phyloP scores from a whole-genome alignment of 2,329 filamentous ascomycete species.

The Phyllosticta citrichinensis region DNA sequence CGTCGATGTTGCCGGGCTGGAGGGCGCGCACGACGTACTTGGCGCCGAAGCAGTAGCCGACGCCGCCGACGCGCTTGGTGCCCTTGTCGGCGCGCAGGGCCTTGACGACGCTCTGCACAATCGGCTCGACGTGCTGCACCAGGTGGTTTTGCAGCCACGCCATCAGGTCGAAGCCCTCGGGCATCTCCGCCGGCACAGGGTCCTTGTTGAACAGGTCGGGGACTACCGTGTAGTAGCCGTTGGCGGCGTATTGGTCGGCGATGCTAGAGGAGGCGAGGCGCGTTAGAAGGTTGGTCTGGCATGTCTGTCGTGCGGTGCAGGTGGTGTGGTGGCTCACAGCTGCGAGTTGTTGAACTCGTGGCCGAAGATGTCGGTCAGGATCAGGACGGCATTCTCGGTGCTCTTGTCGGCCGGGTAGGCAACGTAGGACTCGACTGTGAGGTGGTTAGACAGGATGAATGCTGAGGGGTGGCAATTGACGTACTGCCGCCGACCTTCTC shows the following conservation, averaged over 20 bases:
- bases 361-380: slow-evolving; percentile 50
- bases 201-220: slow-evolving; percentile 64
- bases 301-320: background rate
- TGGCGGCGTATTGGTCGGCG: slow-evolving; percentile 64
- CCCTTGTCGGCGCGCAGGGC: slow-evolving; percentile 40
- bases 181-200: slow-evolving; percentile 44
- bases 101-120: slow-evolving; percentile 38
- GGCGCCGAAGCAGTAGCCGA: slow-evolving; percentile 42
- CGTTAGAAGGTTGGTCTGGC: slow-evolving; percentile 1
- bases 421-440: slow-evolving; percentile 46
- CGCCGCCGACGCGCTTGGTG: slow-evolving; percentile 36
- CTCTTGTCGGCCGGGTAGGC: slow-evolving; percentile 42
- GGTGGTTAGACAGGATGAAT: background rate
- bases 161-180: slow-evolving; percentile 39
- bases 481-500: slow-evolving; percentile 38
- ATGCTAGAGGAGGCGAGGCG: slow-evolving; percentile 30
- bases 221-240: slow-evolving; percentile 60
- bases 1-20: slow-evolving; percentile 49
- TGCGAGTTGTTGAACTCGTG: slow-evolving; percentile 42
- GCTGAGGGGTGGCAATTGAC: slow-evolving; percentile 4
- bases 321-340: slow-evolving; percentile 21
- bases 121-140: slow-evolving; percentile 40
- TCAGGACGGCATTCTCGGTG: slow-evolving; percentile 46
- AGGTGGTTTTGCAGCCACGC: slow-evolving; percentile 40
- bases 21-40: slow-evolving; percentile 55